phyloP scores from a whole-genome alignment of 1,284 basidiomycete species.

The Neolentinus lepideus region DNA sequence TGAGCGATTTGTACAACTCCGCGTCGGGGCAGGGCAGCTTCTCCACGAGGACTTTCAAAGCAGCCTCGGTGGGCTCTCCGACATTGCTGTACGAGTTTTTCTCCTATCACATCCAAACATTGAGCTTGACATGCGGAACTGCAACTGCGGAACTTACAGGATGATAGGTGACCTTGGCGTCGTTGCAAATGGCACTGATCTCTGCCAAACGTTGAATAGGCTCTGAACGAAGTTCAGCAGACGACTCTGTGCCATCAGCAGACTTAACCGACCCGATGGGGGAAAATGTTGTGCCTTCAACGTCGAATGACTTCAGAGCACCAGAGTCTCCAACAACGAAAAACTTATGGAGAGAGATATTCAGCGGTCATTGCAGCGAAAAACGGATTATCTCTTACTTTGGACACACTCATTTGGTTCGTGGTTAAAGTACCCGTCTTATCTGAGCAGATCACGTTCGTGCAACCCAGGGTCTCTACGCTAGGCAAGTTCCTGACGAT shows the following conservation, averaged over 20 bases:
- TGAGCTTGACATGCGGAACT: slow-evolving; percentile 2
- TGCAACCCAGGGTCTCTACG: slow-evolving; percentile 93
- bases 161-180: slow-evolving; percentile 85
- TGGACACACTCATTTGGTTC: slow-evolving; percentile 93
- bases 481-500: slow-evolving; percentile 95
- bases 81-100: slow-evolving; percentile 78
- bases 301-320: slow-evolving; percentile 62
- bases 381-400: slow-evolving; percentile 37
- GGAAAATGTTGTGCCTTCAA: slow-evolving; percentile 88
- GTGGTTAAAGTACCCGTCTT: slow-evolving; percentile 96
- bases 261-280: slow-evolving; percentile 71
- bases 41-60: slow-evolving; percentile 89
- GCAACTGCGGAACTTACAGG: slow-evolving; percentile 35
- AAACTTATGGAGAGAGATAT: slow-evolving; percentile 47
- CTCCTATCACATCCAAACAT: slow-evolving; percentile 41
- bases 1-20: slow-evolving; percentile 48
- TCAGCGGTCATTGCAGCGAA: background rate
- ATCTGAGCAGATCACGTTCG: slow-evolving; percentile 95
- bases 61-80: slow-evolving; percentile 96
- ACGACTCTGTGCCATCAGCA: slow-evolving; percentile 52
- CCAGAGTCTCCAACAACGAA: slow-evolving; percentile 55
- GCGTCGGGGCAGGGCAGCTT: slow-evolving; percentile 67
- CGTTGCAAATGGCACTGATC: slow-evolving; percentile 90
- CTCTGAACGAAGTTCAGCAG: slow-evolving; percentile 56
- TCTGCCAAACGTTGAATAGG: slow-evolving; percentile 80